Evolutionary conservation across 495 filamentous ascomycete species (phyloP), one percentile per base, ranked within the genome.

Genomic region (Glarea lozoyensis): DNA sequence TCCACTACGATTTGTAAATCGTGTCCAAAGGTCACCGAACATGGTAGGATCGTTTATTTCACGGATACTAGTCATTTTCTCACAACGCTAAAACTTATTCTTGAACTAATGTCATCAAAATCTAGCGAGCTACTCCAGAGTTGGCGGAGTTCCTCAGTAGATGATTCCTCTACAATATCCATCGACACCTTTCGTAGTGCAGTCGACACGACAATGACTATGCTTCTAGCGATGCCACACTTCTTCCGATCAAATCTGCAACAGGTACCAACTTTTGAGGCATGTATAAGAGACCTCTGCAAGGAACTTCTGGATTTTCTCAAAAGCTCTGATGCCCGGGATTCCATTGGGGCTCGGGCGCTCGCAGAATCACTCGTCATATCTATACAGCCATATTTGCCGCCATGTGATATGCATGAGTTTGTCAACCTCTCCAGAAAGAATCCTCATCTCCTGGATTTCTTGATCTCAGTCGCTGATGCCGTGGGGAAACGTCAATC

Each of bases 71-170:
- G 40, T 1, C 40, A 61, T 42, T 59, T 64, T 9, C 59, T 68
- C 36, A 55, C 65, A 2, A 59, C 61, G 30, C 69, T 60, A 43
- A 67, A 67, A 31, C 54, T 73, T 12, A 60, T 69, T 22, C 50
- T 73, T 6, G 73, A 76, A 37, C 57, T 73, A 5, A 56, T 73
- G 25, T 58, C 55, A 21, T 60, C 68, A 4, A 73, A 72, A 45
- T 45, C 70, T 10, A 59, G 67, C 35, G 68, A 70, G 21, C 31
- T 73, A 33, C 54, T 61, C 15, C 56, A 61, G 33, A 56, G 57
- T 18, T 76, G 68, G 72, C 61, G 59, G 31, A 65, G 56, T 32
- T 60, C 60, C 42, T 45, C 51, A 18, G 49, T 51, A n/a, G 68
- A 72, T 22, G 60, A 61, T 6, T 50, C 59, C 7, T 38, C 43